Conservation (phyloP, 495 filamentous ascomycete species). For the Chaetomidium leptoderma region DNA sequence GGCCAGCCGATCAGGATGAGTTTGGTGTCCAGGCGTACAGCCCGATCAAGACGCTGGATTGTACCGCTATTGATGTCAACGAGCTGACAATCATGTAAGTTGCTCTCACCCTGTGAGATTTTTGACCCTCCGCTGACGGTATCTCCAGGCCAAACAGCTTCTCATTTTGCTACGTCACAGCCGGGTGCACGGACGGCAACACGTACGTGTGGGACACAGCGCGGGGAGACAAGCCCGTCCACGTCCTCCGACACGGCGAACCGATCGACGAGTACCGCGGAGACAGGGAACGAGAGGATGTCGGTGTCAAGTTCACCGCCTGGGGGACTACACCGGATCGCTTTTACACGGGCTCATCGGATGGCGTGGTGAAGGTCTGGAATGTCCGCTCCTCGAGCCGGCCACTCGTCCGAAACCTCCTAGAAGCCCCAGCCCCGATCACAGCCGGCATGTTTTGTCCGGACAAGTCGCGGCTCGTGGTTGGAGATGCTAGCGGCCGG, state of each 20-base stretch:
- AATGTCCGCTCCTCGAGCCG: constrained; percentile 55
- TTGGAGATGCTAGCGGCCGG: constrained; percentile 72
- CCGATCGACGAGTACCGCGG: constrained; percentile 61
- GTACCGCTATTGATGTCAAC: constrained; percentile 80
- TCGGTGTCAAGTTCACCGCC: constrained; percentile 72
- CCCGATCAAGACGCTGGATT: constrained; percentile 54
- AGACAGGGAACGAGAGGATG: constrained; percentile 64
- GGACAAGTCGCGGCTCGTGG: constrained; percentile 63
- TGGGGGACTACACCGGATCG: constrained; percentile 70
- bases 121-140: too few species aligned
- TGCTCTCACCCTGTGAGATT: not conserved
- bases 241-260: constrained; percentile 63
- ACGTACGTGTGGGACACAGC: constrained; percentile 85
- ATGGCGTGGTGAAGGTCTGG: constrained; percentile 85
- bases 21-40: constrained; percentile 33
- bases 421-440: constrained; percentile 48
- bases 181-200: constrained; percentile 77
- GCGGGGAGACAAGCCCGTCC: constrained; percentile 51
- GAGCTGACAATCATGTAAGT: constrained; percentile 62
- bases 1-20: constrained; percentile 24
- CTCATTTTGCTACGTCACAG: constrained; percentile 60
- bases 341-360: constrained; percentile 86
- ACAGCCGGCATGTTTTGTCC: constrained; percentile 67
- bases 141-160: constrained; percentile 45
- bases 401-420: constrained; percentile 59